Percentiles rank a stretch among this genome's conserved stretches.
phyloP scores from a whole-genome alignment of 2,329 filamentous ascomycete species.

The Alternaria sp. region DNA sequence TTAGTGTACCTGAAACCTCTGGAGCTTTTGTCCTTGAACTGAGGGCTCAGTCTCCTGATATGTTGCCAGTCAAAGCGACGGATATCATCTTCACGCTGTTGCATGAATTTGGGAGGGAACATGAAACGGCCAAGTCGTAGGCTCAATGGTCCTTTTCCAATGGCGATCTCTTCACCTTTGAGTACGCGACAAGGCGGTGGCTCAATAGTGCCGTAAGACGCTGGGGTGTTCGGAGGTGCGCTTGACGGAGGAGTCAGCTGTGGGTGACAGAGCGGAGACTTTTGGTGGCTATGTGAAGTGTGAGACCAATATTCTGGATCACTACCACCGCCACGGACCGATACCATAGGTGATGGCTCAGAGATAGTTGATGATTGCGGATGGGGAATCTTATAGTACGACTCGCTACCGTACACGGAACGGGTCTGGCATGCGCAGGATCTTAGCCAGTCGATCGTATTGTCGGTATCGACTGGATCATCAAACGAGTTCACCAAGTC shows the following conservation, averaged over 20 bases:
- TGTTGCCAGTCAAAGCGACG: conserved; percentile 6
- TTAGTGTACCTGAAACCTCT: conserved; percentile 1
- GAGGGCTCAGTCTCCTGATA: neutral
- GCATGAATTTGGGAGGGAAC: neutral
- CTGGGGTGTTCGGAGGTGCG: neutral
- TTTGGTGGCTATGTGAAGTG: neutral
- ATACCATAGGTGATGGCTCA: neutral
- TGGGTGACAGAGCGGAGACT: neutral
- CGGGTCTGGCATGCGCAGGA: neutral
- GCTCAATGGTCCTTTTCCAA: neutral
- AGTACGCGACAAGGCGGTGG: too few relatives aligned
- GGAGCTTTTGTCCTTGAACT: neutral
- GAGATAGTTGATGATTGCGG: too few relatives aligned
- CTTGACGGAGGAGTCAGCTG: neutral
- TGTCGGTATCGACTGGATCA: neutral
- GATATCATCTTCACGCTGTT: neutral
- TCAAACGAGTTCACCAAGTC: neutral
- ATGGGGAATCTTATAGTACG: neutral
- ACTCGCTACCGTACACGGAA: neutral
- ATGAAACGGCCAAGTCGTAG: neutral
- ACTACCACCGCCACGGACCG: neutral
- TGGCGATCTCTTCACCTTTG: neutral
- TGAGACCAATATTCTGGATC: neutral
- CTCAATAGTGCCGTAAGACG: neutral
- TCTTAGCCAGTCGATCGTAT: neutral